Conservation (phyloP, 139 green algal genomes). For the Haematococcus lacustris region DNA sequence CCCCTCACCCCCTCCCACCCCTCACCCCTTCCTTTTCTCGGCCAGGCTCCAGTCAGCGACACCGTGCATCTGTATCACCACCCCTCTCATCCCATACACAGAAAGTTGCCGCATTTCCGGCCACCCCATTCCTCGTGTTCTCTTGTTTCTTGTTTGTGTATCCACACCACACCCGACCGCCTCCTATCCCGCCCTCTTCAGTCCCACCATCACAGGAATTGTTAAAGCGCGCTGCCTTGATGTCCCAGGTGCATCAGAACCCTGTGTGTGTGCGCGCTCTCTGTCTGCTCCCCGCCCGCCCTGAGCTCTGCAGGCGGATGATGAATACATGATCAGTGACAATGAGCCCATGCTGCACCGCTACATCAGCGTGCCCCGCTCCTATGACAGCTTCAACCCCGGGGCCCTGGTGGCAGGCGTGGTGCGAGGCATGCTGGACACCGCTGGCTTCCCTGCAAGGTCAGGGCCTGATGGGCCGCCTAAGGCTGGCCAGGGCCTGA, state of each 20-base stretch:
- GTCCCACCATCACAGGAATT: too few species aligned
- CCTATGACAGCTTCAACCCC: slow-evolving; percentile 87
- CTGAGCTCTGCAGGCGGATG: slow-evolving; percentile 57
- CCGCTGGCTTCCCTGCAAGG: slow-evolving; percentile 81
- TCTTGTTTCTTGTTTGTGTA: too few species aligned
- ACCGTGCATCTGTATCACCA: too few species aligned
- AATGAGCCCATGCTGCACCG: slow-evolving; percentile 75
- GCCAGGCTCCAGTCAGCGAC: too few species aligned
- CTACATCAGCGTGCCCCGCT: slow-evolving; percentile 88
- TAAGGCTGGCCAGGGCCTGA: background rate
- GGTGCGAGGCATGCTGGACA: slow-evolving; percentile 81
- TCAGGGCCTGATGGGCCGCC: slow-evolving; percentile 12
- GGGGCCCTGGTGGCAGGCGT: slow-evolving; percentile 85
- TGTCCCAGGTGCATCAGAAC: background rate
- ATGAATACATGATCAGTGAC: slow-evolving; percentile 97
- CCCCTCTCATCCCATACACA: too few species aligned
- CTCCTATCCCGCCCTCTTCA: too few species aligned
- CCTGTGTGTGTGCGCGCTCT: background rate
- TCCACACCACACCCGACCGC: too few species aligned
- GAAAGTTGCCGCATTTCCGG: too few species aligned
- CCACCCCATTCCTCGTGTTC: too few species aligned
- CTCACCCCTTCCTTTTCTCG: too few species aligned
- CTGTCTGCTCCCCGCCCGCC: background rate
- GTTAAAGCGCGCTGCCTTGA: background rate
- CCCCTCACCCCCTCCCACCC: too few species aligned